Conservation (phyloP, 306 rosid species). For the Macrotyloma uniflorum region DNA sequence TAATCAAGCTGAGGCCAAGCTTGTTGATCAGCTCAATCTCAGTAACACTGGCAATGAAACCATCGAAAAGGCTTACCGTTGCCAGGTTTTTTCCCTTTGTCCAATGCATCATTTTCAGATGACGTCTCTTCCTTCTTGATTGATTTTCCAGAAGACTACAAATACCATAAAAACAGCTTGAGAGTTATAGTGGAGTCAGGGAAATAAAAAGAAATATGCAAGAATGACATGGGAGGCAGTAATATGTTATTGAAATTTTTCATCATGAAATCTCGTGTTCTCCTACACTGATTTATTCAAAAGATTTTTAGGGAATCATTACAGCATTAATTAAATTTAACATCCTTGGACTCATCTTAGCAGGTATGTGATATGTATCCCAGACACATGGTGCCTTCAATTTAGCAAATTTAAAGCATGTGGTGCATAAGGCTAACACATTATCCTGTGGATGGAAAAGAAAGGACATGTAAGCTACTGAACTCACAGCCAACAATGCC, state of each 20-base stretch:
- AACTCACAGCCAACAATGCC: slow-evolving; percentile 97
- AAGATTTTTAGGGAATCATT: slow-evolving; percentile 7
- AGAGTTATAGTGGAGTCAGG: neutral
- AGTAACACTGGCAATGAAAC: slow-evolving; percentile 27
- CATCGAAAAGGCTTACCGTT: slow-evolving; percentile 46
- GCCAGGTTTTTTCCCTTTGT: slow-evolving; percentile 51
- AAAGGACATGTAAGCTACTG: slow-evolving; percentile 24
- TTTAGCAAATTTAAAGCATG: slow-evolving; percentile 4
- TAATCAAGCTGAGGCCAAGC: neutral
- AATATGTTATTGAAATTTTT: slow-evolving; percentile 21
- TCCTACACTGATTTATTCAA: slow-evolving; percentile 1
- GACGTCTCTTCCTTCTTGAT: slow-evolving; percentile 58
- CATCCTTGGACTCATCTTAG: slow-evolving; percentile 16
- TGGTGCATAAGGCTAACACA: slow-evolving; percentile 16
- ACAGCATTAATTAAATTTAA: slow-evolving; percentile 21
- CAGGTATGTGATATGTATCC: neutral
- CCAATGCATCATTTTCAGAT: slow-evolving; percentile 47
- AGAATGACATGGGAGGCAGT: slow-evolving; percentile 2
- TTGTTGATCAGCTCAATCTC: slow-evolving; percentile 11
- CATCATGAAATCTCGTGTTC: neutral
- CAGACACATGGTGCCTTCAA: slow-evolving; percentile 4
- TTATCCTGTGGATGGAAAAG: neutral
- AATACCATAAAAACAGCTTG: slow-evolving; percentile 33
- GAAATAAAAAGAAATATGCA: slow-evolving; percentile 31
- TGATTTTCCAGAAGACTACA: slow-evolving; percentile 86